These are phyloP conservation scores for Tuber melanosporum DNA, from an alignment of 495 filamentous ascomycete genomes.

Conservation along the genomic window DNA sequence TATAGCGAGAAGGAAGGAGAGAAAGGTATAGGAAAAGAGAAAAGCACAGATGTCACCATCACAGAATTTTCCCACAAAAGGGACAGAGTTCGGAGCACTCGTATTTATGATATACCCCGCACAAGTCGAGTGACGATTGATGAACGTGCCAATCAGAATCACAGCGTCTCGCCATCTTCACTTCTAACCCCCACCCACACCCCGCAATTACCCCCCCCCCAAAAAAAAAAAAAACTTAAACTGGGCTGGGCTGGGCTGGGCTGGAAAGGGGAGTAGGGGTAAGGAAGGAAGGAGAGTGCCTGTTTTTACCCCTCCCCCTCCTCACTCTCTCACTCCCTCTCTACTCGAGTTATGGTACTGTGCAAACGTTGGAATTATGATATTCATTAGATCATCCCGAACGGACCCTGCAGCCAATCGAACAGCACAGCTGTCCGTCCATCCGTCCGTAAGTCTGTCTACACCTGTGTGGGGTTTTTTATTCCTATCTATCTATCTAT, in stretches of 20 bases:
- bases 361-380: background rate
- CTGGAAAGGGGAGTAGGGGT: background rate
- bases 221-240: too few species aligned
- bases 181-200: background rate
- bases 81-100: background rate
- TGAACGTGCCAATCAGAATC: conserved; percentile 3
- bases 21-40: background rate
- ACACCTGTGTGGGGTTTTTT: background rate
- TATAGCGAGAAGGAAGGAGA: too few species aligned
- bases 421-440: background rate
- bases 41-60: background rate
- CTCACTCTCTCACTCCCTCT: background rate
- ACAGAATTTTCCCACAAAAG: background rate
- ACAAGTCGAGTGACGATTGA: background rate
- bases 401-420: background rate
- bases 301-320: background rate
- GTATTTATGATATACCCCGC: background rate
- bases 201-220: background rate
- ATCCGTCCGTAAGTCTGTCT: too few species aligned
- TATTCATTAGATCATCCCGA: background rate
- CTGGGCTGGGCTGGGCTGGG: background rate
- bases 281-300: background rate
- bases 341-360: background rate
- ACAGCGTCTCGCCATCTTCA: background rate
- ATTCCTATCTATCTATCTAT: background rate